Conservation (phyloP, 768 basidiomycete genomes). For the Suillus clintonianus region DNA sequence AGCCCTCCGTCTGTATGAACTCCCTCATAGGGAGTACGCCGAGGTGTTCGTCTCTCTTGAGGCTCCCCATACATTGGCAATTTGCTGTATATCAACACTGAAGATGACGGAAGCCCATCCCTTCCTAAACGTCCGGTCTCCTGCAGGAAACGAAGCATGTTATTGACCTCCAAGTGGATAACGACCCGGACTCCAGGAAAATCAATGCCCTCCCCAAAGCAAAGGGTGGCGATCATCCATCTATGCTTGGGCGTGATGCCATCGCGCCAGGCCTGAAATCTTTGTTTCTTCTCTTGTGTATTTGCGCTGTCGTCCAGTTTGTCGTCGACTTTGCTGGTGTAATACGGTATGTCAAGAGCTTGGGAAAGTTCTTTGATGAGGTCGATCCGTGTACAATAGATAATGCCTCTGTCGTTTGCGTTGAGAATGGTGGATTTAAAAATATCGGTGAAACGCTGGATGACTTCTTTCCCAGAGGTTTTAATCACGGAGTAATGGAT, state of each 20-base stretch:
- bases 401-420: not conserved
- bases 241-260: not conserved
- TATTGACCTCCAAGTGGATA: not conserved
- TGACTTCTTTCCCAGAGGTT: fast-evolving
- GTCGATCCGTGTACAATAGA: constrained; percentile 1
- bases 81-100: constrained; percentile 7
- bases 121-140: constrained; percentile 13
- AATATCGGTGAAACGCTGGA: not conserved
- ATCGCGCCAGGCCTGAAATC: not conserved
- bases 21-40: too few relatives aligned
- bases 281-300: constrained; percentile 6
- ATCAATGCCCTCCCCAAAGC: not conserved
- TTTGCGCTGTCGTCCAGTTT: not conserved
- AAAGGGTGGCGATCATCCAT: not conserved
- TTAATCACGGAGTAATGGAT: not conserved
- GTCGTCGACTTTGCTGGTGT: constrained; percentile 5
- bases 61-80: not conserved
- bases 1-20: too few relatives aligned
- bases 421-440: not conserved
- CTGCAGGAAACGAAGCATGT: constrained; percentile 12
- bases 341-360: not conserved
- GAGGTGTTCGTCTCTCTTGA: not conserved
- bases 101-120: not conserved
- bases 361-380: constrained; percentile 1
- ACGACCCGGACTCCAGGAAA: not conserved